Percentiles rank a stretch among this genome's conserved stretches.
These are phyloP conservation scores for Porpolomopsis calyptriformis DNA, from an alignment of 768 basidiomycete species.

Conservation along the genomic window DNA sequence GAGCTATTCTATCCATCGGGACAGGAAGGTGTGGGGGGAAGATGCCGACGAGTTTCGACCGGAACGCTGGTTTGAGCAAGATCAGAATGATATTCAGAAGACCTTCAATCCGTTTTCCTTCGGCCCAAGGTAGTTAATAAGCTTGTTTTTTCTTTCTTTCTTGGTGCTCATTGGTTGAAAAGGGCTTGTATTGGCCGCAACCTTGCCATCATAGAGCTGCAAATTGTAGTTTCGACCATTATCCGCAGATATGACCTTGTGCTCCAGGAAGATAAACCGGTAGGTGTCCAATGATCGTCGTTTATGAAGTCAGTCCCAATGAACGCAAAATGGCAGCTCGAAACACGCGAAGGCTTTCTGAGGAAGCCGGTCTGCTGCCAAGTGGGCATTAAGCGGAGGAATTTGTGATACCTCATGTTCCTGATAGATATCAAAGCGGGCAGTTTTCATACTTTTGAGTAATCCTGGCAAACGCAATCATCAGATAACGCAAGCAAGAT, in stretches of 20 bases:
- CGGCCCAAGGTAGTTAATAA: conserved; percentile 50
- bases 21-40: conserved; percentile 61
- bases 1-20: conserved; percentile 74
- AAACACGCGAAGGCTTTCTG: conserved; percentile 78
- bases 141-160: background rate
- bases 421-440: background rate
- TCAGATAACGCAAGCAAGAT: too few relatives aligned
- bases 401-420: conserved; percentile 35
- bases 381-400: conserved; percentile 63
- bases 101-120: conserved; percentile 81
- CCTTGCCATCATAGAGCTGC: conserved; percentile 67
- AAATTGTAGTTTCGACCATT: conserved; percentile 74
- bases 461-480: too few relatives aligned
- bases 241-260: conserved; percentile 68
- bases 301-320: conserved; percentile 7
- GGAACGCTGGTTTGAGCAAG: conserved; percentile 76
- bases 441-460: too few relatives aligned
- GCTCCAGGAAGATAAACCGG: conserved; percentile 49
- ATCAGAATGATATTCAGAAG: conserved; percentile 49
- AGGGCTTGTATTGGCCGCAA: conserved; percentile 83
- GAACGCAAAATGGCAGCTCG: conserved; percentile 36
- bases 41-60: conserved; percentile 68
- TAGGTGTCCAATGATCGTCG: conserved; percentile 21
- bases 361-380: conserved; percentile 68
- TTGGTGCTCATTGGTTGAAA: conserved; percentile 2